phyloP scores from a whole-genome alignment of 192 early-diverging fungal genomes.

The Gamsiella multidivaricata region DNA sequence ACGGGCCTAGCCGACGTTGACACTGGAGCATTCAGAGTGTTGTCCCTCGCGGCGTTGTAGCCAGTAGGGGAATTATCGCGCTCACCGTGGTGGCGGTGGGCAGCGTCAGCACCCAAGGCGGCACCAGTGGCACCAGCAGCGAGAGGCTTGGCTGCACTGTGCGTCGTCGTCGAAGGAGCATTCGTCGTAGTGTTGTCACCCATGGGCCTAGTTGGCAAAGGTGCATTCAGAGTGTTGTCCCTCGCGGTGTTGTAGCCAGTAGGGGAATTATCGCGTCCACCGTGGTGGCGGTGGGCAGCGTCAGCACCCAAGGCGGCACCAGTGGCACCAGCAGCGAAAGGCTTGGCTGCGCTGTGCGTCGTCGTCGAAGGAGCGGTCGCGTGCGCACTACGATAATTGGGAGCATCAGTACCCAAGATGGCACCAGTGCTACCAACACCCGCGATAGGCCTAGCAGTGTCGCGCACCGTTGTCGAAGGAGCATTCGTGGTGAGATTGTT shows the following conservation, averaged over 20 bases:
- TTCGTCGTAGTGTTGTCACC: background rate
- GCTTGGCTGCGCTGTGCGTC: background rate
- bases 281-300: background rate
- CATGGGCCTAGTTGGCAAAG: background rate
- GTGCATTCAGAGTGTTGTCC: no score
- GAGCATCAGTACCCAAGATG: background rate
- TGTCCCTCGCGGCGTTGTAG: background rate
- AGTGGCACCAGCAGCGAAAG: constrained; percentile 2
- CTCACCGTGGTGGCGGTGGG: background rate
- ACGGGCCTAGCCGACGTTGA: background rate
- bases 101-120: background rate
- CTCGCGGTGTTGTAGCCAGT: no score
- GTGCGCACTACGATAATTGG: background rate
- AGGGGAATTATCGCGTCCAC: background rate
- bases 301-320: background rate
- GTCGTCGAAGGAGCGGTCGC: background rate
- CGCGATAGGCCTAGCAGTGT: background rate
- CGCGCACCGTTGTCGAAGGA: background rate
- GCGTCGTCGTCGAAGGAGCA: background rate
- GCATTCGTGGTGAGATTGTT: background rate
- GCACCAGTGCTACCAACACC: constrained; percentile 2
- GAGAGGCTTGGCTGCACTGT: background rate
- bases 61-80: background rate
- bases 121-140: background rate
- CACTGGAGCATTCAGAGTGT: no score